These are phyloP conservation scores for Monosporascus cannonballus DNA, from an alignment of 2,329 filamentous ascomycete genomes.

Conservation along the genomic window DNA sequence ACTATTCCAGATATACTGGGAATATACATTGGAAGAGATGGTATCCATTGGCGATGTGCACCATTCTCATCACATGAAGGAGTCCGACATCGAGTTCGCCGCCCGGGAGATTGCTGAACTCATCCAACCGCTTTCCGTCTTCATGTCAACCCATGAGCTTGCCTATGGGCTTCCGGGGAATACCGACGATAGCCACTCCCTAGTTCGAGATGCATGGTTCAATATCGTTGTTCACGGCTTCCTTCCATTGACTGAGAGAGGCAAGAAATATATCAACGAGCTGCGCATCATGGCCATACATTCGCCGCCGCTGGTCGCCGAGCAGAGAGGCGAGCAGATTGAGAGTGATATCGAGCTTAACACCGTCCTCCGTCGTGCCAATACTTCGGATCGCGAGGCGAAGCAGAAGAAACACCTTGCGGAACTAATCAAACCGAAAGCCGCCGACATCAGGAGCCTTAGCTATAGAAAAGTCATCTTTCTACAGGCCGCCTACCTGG, in stretches of 20 bases:
- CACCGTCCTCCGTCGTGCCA: constrained; percentile 81
- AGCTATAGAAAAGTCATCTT: constrained; percentile 91
- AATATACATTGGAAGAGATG: constrained; percentile 77
- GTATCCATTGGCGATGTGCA: constrained; percentile 86
- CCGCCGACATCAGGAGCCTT: constrained; percentile 71
- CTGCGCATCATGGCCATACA: constrained; percentile 79
- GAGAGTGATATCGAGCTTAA: constrained; percentile 98
- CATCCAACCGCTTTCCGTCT: constrained; percentile 76
- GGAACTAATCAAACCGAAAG: constrained; percentile 67
- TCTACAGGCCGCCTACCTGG: constrained; percentile 79
- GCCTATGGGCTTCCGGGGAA: constrained; percentile 36
- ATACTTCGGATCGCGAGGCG: constrained; percentile 69
- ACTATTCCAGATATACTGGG: constrained; percentile 76
- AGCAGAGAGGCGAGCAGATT: constrained; percentile 80
- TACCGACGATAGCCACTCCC: constrained; percentile 63
- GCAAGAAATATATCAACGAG: constrained; percentile 67
- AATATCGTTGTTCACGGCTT: constrained; percentile 96
- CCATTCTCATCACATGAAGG: constrained; percentile 64
- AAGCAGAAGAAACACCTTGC: constrained; percentile 76
- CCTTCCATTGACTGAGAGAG: constrained; percentile 65
- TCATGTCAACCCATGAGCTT: constrained; percentile 65
- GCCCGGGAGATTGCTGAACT: constrained; percentile 84
- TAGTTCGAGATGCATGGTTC: constrained; percentile 93
- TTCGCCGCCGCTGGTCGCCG: constrained; percentile 79
- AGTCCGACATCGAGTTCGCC: constrained; percentile 75